A percentile compares a stretch with the other conserved stretches of the same genome.
phyloP scores from a whole-genome alignment of 805 yeast species.

The Peterozyma xylosa region DNA sequence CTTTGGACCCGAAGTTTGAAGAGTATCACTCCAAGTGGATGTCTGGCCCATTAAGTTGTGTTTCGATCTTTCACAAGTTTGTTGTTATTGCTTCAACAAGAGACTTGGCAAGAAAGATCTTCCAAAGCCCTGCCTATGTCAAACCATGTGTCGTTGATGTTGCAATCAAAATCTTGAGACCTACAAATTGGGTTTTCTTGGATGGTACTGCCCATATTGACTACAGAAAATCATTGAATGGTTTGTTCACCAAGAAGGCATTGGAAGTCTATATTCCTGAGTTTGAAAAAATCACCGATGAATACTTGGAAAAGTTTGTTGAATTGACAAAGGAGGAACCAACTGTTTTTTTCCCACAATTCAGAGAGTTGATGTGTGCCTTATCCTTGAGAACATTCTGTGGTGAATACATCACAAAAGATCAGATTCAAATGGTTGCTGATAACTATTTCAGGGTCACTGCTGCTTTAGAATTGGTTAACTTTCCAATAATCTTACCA shows the following conservation, averaged over 20 bases:
- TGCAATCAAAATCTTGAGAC: conserved; percentile 88
- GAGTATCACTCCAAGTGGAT: conserved; percentile 92
- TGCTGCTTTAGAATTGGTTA: conserved; percentile 93
- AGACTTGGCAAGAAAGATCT: conserved; percentile 80
- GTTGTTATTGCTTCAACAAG: conserved; percentile 89
- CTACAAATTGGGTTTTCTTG: conserved; percentile 94
- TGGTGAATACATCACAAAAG: conserved; percentile 90
- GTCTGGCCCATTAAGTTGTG: conserved; percentile 92
- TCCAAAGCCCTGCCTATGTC: conserved; percentile 79
- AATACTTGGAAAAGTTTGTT: conserved; percentile 63
- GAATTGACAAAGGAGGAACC: conserved; percentile 53
- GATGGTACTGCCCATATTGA: conserved; percentile 96
- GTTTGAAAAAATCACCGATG: conserved; percentile 79
- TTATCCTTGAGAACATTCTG: conserved; percentile 89
- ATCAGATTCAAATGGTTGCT: conserved; percentile 79
- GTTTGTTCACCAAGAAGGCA: conserved; percentile 80
- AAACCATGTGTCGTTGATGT: conserved; percentile 98
- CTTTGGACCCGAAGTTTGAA: conserved; percentile 91
- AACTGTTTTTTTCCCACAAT: conserved; percentile 77
- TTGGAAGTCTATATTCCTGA: conserved; percentile 77
- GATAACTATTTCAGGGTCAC: conserved; percentile 91
- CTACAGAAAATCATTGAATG: conserved; percentile 85
- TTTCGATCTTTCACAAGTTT: conserved; percentile 95
- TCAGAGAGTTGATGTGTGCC: conserved; percentile 96
- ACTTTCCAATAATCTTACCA: conserved; percentile 94